These are phyloP conservation scores for Hypoxylon sp. DNA, from an alignment of 2,329 filamentous ascomycete species.

Conservation along the genomic window DNA sequence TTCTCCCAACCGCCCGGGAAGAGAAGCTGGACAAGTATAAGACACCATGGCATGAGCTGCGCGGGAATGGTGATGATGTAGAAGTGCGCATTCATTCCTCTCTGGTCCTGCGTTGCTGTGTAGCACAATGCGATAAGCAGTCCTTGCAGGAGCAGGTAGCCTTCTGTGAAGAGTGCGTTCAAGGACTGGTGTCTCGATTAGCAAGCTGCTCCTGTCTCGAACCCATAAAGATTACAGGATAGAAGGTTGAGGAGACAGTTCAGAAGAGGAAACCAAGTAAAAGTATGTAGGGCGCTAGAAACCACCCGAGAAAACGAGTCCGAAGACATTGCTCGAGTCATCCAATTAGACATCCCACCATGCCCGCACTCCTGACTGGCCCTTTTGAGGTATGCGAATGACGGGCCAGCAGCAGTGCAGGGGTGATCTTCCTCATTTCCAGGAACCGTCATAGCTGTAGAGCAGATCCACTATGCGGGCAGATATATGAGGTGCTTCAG, in stretches of 20 bases:
- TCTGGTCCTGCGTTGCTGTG: constrained; percentile 88
- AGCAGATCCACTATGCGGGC: constrained; percentile 77
- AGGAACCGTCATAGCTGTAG: constrained; percentile 87
- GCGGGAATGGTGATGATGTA: constrained; percentile 88
- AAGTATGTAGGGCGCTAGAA: constrained; percentile 74
- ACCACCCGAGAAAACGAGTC: constrained; percentile 70
- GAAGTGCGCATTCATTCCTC: constrained; percentile 81
- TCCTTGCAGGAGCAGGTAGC: constrained; percentile 69
- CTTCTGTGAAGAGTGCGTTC: constrained; percentile 67
- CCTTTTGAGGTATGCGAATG: constrained; percentile 77
- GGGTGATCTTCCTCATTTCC: constrained; percentile 86
- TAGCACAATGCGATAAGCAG: constrained; percentile 86
- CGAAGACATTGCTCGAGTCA: constrained; percentile 72
- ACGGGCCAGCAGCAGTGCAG: constrained; percentile 72
- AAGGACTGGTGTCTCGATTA: constrained; percentile 60
- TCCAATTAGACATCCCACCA: constrained; percentile 83
- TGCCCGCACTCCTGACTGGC: constrained; percentile 76
- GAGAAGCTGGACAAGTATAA: constrained; percentile 82
- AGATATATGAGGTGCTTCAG: constrained; percentile 73
- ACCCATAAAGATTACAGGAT: constrained; percentile 12
- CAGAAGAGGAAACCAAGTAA: constrained; percentile 40
- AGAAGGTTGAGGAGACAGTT: constrained; percentile 10
- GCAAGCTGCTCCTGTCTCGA: constrained; percentile 36
- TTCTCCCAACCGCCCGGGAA: constrained; percentile 68
- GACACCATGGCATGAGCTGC: constrained; percentile 83